Evolutionary conservation across 2,329 filamentous ascomycete genomes (phyloP), one percentile per base, ranked within the genome.

Genomic region (Chalaropsis ovoidea): DNA sequence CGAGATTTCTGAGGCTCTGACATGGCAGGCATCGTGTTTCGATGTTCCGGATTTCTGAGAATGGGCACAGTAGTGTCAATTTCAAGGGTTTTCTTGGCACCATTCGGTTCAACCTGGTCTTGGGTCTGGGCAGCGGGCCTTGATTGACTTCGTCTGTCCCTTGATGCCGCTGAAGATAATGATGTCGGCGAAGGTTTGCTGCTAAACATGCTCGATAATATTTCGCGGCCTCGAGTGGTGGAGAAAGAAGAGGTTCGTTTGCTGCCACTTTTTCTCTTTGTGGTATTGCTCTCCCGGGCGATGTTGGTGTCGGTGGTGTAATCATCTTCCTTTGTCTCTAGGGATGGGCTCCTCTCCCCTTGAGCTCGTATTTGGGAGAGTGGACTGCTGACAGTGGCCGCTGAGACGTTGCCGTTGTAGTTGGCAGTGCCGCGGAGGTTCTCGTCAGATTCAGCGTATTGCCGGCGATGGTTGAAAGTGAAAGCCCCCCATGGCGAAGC

Each of bases 171-270:
- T 39, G 61, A 47, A 22, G 61, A 49, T 19, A 47, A 31, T n/a
- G 61, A 56, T 27, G 52, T 31, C 11, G 45, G 8, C 13, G 61
- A 52, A 52, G 43, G 42, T 6, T 56, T 52, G n/a, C 62, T 62
- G n/a, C 66, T 63, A 60, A 67, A 67, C 41, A 67, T 19, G 22
- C 45, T 62, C 1, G 66, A 67, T 10, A 67, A 42, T 27, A 67
- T 65, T 39, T 67, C 63, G 19, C 63, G 63, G 2, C 66, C 58
- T 1, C 66, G 56, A 13, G 63, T 35, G 2, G 63, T 15, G 39
- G 63, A 19, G n/a, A 65, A 45, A 42, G 63, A 22, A n/a, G 13
- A 19, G 24, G 63, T 60, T 7, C 49, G 56, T 13, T 47, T 60
- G 4, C 24, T 31, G 22, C 22, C 49, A 42, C 17, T 58, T 31